A percentile compares a stretch with the other conserved stretches of the same genome.
phyloP scores from a whole-genome alignment of 805 yeast genomes.

The Scheffersomyces lignosus region DNA sequence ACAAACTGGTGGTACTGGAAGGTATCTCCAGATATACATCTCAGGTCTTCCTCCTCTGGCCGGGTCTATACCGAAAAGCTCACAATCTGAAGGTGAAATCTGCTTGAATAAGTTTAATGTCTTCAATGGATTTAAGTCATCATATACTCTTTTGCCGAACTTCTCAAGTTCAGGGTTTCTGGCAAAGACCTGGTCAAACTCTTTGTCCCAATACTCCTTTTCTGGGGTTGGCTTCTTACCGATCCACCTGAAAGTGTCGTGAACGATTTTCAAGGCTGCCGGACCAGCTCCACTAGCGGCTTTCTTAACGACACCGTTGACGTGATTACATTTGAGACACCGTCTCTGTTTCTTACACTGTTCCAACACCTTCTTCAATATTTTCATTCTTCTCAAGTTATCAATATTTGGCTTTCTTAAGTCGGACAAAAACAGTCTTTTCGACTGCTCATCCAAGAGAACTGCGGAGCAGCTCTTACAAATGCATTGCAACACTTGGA shows the following conservation, averaged over 20 bases:
- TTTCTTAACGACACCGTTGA: constrained; percentile 96
- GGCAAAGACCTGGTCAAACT: constrained; percentile 70
- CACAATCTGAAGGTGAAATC: constrained; percentile 85
- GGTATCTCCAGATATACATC: constrained; percentile 92
- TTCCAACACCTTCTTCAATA: constrained; percentile 77
- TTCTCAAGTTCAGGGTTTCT: constrained; percentile 87
- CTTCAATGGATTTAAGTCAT: constrained; percentile 91
- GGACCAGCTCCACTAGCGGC: constrained; percentile 91
- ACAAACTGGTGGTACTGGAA: constrained; percentile 99
- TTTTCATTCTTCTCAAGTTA: constrained; percentile 87
- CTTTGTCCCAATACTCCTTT: constrained; percentile 82
- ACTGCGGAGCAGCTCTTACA: constrained; percentile 88
- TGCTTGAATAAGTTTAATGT: constrained; percentile 86
- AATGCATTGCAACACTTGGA: constrained; percentile 82
- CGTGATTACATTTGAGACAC: constrained; percentile 80
- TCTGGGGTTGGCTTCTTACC: constrained; percentile 89
- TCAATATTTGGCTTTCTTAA: constrained; percentile 86
- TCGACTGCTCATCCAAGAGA: constrained; percentile 69
- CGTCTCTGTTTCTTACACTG: constrained; percentile 95
- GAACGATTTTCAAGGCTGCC: constrained; percentile 92
- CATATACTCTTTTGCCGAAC: constrained; percentile 82
- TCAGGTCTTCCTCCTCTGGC: constrained; percentile 91
- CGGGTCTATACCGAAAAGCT: constrained; percentile 86
- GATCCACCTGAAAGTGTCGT: constrained; percentile 93
- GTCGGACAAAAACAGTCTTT: constrained; percentile 70